A percentile compares a stretch with the other conserved stretches of the same genome.
Evolutionary conservation across 495 filamentous ascomycete species (phyloP).

Genomic region (Daldinia vernicosa): DNA sequence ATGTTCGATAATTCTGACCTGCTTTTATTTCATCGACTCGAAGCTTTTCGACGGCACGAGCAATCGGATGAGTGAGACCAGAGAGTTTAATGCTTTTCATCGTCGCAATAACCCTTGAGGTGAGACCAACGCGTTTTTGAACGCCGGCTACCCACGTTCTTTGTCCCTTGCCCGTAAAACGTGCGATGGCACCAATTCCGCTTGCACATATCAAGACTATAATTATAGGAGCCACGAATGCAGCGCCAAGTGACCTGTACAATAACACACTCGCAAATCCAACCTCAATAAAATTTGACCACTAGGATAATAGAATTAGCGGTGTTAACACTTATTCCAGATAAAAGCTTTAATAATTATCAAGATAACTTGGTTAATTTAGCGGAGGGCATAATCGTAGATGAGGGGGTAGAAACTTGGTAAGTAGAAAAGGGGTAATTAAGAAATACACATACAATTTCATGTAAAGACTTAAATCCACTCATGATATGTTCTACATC

Average conservation of each 20-base stretch:
- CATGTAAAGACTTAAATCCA: constrained; percentile 51
- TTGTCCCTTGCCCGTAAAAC: constrained; percentile 59
- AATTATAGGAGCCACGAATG: constrained; percentile 36
- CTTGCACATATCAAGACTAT: constrained; percentile 39
- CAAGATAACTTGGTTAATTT: background rate
- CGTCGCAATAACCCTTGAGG: constrained; percentile 62
- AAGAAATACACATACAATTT: constrained; percentile 40
- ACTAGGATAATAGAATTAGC: constrained; percentile 30
- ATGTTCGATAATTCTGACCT: constrained; percentile 61
- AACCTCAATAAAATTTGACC: constrained; percentile 62
- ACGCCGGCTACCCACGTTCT: constrained; percentile 62
- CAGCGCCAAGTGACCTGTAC: constrained; percentile 35
- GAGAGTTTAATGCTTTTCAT: constrained; percentile 73
- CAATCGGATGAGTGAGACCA: constrained; percentile 58
- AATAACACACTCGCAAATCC: constrained; percentile 53
- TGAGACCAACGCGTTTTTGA: constrained; percentile 61
- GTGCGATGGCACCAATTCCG: constrained; percentile 50
- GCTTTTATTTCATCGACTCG: constrained; percentile 66
- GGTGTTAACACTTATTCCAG: background rate
- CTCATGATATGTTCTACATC: constrained; percentile 55
- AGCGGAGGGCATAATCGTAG: background rate
- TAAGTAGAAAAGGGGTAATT: background rate
- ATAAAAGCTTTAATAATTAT: background rate
- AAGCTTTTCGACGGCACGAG: constrained; percentile 60
- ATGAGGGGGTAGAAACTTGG: background rate